phyloP scores from a whole-genome alignment of 305 asterid species.

The Rubia occidens region DNA sequence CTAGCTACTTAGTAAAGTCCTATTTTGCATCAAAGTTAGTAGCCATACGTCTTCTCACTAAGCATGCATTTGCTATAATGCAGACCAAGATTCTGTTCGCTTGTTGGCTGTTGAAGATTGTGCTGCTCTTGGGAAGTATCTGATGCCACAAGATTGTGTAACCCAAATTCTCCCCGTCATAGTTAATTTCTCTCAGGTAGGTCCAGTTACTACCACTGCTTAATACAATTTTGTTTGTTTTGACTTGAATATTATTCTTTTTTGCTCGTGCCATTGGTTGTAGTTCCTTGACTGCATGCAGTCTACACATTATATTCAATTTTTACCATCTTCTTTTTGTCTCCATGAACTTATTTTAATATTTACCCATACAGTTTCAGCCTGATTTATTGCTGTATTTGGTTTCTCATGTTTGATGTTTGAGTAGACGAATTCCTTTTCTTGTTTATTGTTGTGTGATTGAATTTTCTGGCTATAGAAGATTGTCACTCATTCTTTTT shows the following conservation, averaged over 20 bases:
- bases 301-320: neutral
- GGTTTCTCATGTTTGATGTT: neutral
- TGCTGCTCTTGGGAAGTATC: slow-evolving; percentile 35
- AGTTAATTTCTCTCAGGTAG: slow-evolving; percentile 36
- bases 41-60: neutral
- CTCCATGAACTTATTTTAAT: neutral
- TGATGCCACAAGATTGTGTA: slow-evolving; percentile 36
- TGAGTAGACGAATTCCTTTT: neutral
- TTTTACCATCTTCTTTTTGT: neutral
- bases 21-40: neutral
- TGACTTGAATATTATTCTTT: neutral
- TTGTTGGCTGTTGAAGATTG: slow-evolving; percentile 38
- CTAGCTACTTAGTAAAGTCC: neutral
- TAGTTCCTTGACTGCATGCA: neutral
- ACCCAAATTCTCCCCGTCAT: slow-evolving; percentile 36
- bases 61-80: slow-evolving; percentile 1
- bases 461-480: neutral
- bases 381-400: neutral
- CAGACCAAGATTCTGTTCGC: slow-evolving; percentile 39
- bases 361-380: neutral
- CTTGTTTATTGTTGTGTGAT: neutral
- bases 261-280: neutral
- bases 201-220: neutral
- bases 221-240: neutral
- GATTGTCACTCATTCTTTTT: neutral